Evolutionary conservation across 2,329 filamentous ascomycete species (phyloP), one percentile per base, ranked within the genome.

Genomic region (Stemphylium beticola): DNA sequence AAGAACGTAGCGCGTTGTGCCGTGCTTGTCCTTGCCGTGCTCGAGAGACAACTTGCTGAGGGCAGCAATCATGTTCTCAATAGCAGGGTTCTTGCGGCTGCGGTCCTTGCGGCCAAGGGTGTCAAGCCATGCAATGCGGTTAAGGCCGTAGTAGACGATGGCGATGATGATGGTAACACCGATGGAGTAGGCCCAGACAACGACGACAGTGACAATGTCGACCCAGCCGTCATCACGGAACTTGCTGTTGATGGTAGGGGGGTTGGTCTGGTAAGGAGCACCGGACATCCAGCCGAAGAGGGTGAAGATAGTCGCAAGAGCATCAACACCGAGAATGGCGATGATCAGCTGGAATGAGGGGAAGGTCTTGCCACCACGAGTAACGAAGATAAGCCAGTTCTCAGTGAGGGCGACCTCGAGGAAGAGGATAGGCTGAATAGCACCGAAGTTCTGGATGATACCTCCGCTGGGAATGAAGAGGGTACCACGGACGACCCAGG

Each of bases 271-370:
- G 71, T 67, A 74, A 50, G 58, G 76, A 42, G 77, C 76, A 55
- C 85, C 86, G 38, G 83, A 83, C 65, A 92, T 79, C 88, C 88
- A 91, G 55, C 89, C 89, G 78, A 91, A 91, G 70, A 90, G 76
- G 77, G 83, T 85, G 83, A 91, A 92, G 69, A 91, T 80, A 52
- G 88, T 91, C 33, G 89, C 85, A 24, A 91, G 76, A 46, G 85
- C 83, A 74, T 91, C 89, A 69, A 92, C 89, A 73, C 84, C 81
- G 64, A 89, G 79, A 74, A 91, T 91, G 65, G 89, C 89, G 60
- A 79, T 80, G 57, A 91, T 82, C 49, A 92, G 81, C 77, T 91
- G 88, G 85, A 87, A 90, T 2, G 87, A 90, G 55, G 89, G 89
- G 81, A 84, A 88, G 24, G 89, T 91, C 77, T 86, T 82, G 65